A percentile compares a stretch with the other conserved stretches of the same genome.
These are phyloP conservation scores for Lasiodiplodia theobromae DNA, from an alignment of 2,329 filamentous ascomycete species.

Conservation along the genomic window DNA sequence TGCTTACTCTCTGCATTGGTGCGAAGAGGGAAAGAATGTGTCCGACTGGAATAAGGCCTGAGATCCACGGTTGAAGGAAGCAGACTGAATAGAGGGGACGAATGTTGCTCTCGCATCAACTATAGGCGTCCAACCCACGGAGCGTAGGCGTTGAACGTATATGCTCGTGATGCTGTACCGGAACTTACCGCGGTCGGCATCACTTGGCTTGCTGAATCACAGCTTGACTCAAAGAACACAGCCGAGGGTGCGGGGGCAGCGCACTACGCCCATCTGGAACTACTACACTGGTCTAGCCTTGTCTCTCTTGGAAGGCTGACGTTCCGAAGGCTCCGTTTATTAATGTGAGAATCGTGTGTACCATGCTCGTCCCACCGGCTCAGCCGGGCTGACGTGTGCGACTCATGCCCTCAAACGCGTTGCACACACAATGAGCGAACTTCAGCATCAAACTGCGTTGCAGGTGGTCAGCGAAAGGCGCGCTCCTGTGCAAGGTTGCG, in stretches of 20 bases:
- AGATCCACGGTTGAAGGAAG: slow-evolving; percentile 17
- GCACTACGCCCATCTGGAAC: neutral
- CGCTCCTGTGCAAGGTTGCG: neutral
- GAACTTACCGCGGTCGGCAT: slow-evolving; percentile 9
- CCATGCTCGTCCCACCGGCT: slow-evolving; percentile 1
- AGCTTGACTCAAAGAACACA: neutral
- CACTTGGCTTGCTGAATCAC: neutral
- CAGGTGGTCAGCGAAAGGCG: slow-evolving; percentile 1
- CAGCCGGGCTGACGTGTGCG: neutral
- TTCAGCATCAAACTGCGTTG: slow-evolving; percentile 18
- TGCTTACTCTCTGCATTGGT: neutral
- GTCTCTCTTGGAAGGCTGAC: neutral
- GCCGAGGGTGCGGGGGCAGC: neutral
- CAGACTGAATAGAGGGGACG: slow-evolving; percentile 32
- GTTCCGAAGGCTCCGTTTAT: neutral
- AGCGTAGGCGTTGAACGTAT: slow-evolving; percentile 32
- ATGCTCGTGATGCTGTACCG: slow-evolving; percentile 33
- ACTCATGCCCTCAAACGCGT: slow-evolving; percentile 6
- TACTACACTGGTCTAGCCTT: neutral
- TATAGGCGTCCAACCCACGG: slow-evolving; percentile 35
- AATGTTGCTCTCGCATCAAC: slow-evolving; percentile 33
- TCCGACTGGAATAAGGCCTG: slow-evolving; percentile 33
- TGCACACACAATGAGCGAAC: neutral
- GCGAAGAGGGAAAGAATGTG: slow-evolving; percentile 12
- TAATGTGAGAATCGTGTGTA: neutral